phyloP scores from a whole-genome alignment of 768 basidiomycete genomes.

The Russula vinacea region DNA sequence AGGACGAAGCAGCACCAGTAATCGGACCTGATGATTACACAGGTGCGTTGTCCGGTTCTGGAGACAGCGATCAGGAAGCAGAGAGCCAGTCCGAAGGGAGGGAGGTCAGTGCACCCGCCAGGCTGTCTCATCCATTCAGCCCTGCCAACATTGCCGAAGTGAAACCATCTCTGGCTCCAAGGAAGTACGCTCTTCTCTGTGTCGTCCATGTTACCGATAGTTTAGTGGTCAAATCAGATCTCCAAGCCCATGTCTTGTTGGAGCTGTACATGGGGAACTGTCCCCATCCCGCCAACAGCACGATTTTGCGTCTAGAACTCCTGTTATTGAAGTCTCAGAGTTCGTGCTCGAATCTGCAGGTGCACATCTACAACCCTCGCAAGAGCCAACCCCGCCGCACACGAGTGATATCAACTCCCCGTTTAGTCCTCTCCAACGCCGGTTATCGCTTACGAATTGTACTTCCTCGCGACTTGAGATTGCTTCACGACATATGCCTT shows the following conservation, averaged over 20 bases:
- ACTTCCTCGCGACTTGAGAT: neutral
- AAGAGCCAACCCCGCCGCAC: conserved; percentile 27
- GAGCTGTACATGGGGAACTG: neutral
- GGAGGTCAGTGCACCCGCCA: neutral
- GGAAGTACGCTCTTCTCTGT: conserved; percentile 9
- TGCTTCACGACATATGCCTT: neutral
- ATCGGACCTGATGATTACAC: conserved; percentile 22
- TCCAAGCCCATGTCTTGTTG: neutral
- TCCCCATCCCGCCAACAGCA: neutral
- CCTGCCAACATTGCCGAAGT: neutral
- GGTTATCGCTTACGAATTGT: neutral
- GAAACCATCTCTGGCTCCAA: neutral
- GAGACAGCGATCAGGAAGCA: conserved; percentile 13
- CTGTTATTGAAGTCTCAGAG: neutral
- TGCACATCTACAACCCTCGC: conserved; percentile 3
- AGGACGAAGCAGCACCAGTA: neutral
- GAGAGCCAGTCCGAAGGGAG: conserved; percentile 5
- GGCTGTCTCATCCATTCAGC: neutral
- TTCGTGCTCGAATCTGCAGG: neutral
- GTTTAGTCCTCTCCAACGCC: conserved; percentile 8
- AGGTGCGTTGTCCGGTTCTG: conserved; percentile 10
- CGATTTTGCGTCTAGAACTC: neutral
- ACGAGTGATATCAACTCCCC: conserved; percentile 18
- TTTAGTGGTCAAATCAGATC: conserved; percentile 8
- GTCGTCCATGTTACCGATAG: neutral